Evolutionary conservation across 257 asterid genomes (phyloP), one percentile per base, ranked within the genome.

Genomic region (Solanum verrucosum): DNA sequence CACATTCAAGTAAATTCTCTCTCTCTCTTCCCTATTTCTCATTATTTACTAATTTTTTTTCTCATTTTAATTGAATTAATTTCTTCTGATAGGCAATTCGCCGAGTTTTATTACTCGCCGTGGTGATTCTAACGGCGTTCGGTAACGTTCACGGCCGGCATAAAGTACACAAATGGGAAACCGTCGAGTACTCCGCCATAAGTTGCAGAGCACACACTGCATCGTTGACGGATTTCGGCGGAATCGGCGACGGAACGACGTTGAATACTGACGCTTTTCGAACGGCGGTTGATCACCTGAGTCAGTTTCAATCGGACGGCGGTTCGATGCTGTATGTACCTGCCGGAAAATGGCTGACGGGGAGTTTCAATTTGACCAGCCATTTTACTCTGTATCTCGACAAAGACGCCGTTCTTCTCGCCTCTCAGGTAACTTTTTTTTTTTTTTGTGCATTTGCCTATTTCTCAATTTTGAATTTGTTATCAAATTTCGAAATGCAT

Each of bases 271-370:
- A 85, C 73, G 99, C 96, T 18, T 96, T 97, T 88, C 91, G 89
- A 90, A 87, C 93, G 6, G 99, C 99, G 88, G 44, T 97, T 14
- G 92, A 90, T 87, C 87, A 92, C 71, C 93, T 97, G 70, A 82
- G 96, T 87, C 95, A 88, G 88, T 96, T 85, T 44, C 93, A 84
- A 86, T 89, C 93, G 1, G 91, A 93, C 35, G 99, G 99, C 5
- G 99, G 99, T 34, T 90, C 99, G 18, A 77, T 93, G 88, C 96
- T 97, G 21, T 96, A 91, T 71, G 98, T 97, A 31, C 99, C 99
- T 11, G 93, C 98, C 1, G 99, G 99, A 16, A 96, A 91, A 81
- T 97, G 99, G 99, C 84, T 97, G 87, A 97, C 99, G 0, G 98
- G 98, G 15, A 97, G 95, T 92, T 96, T 97, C 84, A 97, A 97